These are phyloP conservation scores for Pleurotus salmoneostramineus DNA, from an alignment of 768 basidiomycete genomes.

Conservation along the genomic window DNA sequence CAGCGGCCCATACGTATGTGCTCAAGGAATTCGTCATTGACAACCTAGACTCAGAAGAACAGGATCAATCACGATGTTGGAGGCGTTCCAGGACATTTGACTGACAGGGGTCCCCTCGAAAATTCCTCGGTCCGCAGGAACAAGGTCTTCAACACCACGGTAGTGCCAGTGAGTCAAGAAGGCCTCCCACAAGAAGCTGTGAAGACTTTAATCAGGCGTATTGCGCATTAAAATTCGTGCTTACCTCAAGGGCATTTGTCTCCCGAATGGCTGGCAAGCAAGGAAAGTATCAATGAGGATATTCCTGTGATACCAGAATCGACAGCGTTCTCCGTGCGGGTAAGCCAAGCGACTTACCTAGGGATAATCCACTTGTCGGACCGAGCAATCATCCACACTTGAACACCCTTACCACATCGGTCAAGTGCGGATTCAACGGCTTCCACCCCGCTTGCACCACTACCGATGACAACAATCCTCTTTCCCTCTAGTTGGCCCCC, in stretches of 20 bases:
- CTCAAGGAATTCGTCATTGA: conserved; percentile 47
- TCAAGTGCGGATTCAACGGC: conserved; percentile 25
- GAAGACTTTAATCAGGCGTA: not conserved
- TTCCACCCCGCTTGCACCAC: conserved; percentile 43
- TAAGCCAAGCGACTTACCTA: conserved; percentile 3
- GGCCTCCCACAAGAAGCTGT: conserved; percentile 43
- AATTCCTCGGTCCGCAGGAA: conserved; percentile 34
- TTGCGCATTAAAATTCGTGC: not conserved
- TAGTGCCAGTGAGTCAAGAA: conserved; percentile 41
- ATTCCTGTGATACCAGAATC: conserved; percentile 22
- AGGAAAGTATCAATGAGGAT: conserved; percentile 43
- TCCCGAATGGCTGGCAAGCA: conserved; percentile 47
- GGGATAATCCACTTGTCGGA: conserved; percentile 52
- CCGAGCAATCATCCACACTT: conserved; percentile 34
- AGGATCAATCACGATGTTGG: not conserved
- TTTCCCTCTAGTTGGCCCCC: conserved; percentile 27
- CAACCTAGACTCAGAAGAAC: conserved; percentile 25
- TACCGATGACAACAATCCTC: conserved; percentile 41
- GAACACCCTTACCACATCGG: conserved; percentile 24
- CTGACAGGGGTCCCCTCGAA: conserved; percentile 44
- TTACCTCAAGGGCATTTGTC: conserved; percentile 46
- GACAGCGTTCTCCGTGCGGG: not conserved
- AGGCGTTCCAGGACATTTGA: not conserved
- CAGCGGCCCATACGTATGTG: conserved; percentile 39
- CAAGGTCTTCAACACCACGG: conserved; percentile 38